These are phyloP conservation scores for Xylariaceae sp. DNA, from an alignment of 2,329 filamentous ascomycete species.

Conservation along the genomic window DNA sequence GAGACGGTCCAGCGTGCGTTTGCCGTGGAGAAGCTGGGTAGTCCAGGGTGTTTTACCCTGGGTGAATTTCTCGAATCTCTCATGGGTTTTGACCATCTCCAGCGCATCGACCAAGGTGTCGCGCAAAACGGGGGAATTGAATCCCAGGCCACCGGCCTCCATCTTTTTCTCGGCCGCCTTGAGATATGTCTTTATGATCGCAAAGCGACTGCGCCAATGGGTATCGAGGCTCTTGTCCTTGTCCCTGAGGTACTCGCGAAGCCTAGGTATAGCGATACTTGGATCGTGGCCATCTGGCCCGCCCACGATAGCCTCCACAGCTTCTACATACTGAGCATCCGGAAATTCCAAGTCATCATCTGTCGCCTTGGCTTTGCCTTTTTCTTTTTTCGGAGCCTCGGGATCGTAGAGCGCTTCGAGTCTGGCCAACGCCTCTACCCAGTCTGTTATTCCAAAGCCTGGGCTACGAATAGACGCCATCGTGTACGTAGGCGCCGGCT, in stretches of 20 bases:
- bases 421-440: not conserved
- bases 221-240: conserved; percentile 41
- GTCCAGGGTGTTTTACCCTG: conserved; percentile 24
- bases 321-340: not conserved
- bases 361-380: too few species aligned
- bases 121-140: conserved; percentile 15
- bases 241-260: conserved; percentile 44
- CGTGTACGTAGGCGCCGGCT: not conserved
- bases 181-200: conserved; percentile 37
- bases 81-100: conserved; percentile 24
- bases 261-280: conserved; percentile 31
- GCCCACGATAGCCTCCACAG: conserved; percentile 2
- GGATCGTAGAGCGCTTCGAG: conserved; percentile 12
- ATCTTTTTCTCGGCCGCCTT: conserved; percentile 25
- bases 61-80: conserved; percentile 14
- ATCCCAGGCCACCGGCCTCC: conserved; percentile 25
- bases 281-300: conserved; percentile 33
- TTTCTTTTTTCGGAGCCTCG: too few species aligned
- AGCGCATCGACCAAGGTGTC: conserved; percentile 24
- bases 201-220: conserved; percentile 22
- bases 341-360: not conserved
- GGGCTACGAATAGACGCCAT: conserved; percentile 13
- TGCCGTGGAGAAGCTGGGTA: conserved; percentile 15
- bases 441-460: not conserved
- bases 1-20: conserved; percentile 22